phyloP scores from a whole-genome alignment of 208 protist species.

The Trichomonas gallinae region DNA sequence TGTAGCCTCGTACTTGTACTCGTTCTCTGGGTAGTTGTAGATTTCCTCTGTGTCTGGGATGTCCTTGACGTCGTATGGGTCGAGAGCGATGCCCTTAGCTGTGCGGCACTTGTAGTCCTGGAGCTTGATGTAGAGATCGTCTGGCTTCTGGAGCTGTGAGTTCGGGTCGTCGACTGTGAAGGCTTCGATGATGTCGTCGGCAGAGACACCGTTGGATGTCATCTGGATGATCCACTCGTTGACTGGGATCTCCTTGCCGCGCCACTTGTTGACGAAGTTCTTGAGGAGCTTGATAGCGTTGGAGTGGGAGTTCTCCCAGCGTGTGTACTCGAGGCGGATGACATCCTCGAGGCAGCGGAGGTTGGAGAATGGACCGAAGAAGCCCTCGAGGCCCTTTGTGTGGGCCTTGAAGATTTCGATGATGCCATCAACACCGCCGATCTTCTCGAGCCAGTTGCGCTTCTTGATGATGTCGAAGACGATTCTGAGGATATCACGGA shows the following conservation, averaged over 20 bases:
- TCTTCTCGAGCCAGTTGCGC: neutral
- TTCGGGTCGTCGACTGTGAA: neutral
- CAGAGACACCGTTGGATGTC: neutral
- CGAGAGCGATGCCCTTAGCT: neutral
- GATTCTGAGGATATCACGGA: neutral
- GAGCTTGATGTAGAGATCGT: conserved; percentile 10
- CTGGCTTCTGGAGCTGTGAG: neutral
- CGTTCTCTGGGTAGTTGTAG: neutral
- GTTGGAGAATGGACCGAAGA: neutral
- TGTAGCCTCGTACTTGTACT: neutral
- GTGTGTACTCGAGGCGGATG: neutral
- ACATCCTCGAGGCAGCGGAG: neutral
- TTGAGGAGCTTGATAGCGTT: neutral
- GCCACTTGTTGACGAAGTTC: neutral
- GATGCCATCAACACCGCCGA: neutral
- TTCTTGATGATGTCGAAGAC: conserved; percentile 1
- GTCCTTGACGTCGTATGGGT: neutral
- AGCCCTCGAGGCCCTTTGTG: neutral
- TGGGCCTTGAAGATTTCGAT: neutral
- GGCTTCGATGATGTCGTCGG: neutral
- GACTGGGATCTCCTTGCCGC: neutral
- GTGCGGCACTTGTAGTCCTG: neutral
- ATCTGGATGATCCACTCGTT: neutral
- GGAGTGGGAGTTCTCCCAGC: neutral
- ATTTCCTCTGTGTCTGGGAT: neutral